Evolutionary conservation across 176 grass and related monocot species (phyloP).

Genomic region (Musa acuminata): DNA sequence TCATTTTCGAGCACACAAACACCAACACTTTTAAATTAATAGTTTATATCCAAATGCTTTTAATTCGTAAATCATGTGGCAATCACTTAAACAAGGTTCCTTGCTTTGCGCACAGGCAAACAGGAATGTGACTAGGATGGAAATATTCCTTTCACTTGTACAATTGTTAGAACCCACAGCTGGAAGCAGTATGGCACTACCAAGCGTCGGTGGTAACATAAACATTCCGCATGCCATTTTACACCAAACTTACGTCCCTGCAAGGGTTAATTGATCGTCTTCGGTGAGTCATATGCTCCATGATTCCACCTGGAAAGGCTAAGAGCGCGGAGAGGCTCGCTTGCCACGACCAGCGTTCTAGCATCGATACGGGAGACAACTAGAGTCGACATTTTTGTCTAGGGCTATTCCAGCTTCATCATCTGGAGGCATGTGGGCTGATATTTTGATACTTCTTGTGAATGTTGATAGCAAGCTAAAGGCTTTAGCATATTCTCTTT

Average conservation of each 20-base stretch:
- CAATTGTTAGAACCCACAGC: constrained; percentile 39
- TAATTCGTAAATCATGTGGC: not conserved
- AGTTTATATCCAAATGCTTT: not conserved
- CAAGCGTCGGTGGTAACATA: constrained; percentile 27
- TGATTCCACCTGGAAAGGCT: constrained; percentile 35
- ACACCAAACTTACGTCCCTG: constrained; percentile 52
- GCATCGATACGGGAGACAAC: constrained; percentile 11
- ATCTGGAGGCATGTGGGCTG: not conserved
- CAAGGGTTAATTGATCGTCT: constrained; percentile 38
- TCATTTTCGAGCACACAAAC: not conserved
- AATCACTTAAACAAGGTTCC: not conserved
- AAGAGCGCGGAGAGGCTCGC: constrained; percentile 45
- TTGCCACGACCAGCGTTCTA: constrained; percentile 81
- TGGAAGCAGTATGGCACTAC: constrained; percentile 29
- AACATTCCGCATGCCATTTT: constrained; percentile 34
- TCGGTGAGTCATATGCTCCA: constrained; percentile 23
- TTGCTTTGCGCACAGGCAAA: constrained; percentile 42
- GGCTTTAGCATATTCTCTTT: not conserved
- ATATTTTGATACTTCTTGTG: not conserved
- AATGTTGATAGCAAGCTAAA: not conserved
- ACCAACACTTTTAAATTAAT: not conserved
- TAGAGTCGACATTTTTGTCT: not conserved
- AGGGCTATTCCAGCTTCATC: not conserved
- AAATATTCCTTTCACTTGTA: constrained; percentile 56
- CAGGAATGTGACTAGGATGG: constrained; percentile 60